phyloP scores from a whole-genome alignment of 1,284 basidiomycete species.

The Fomitopsis pinicola region DNA sequence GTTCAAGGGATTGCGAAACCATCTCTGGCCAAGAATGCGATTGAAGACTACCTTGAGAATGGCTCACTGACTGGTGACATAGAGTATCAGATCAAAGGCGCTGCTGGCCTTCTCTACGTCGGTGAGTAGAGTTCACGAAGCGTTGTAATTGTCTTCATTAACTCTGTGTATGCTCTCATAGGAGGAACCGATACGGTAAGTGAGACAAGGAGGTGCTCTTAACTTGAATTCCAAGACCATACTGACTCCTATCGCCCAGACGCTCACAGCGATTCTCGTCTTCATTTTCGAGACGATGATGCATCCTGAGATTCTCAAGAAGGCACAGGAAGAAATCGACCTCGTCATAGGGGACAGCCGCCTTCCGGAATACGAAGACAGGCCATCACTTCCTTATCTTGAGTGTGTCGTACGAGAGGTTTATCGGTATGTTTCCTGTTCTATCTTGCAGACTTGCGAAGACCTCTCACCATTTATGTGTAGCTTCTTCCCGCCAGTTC shows the following conservation, averaged over 20 bases:
- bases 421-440: slow-evolving; percentile 9
- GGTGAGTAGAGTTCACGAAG: background rate
- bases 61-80: background rate
- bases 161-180: background rate
- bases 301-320: slow-evolving; percentile 6
- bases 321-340: slow-evolving; percentile 10
- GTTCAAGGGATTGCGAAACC: slow-evolving; percentile 42
- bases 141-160: background rate
- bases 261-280: slow-evolving; percentile 13
- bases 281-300: slow-evolving; percentile 14
- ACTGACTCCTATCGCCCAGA: slow-evolving; percentile 11
- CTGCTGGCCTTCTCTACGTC: slow-evolving; percentile 48
- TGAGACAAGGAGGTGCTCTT: background rate
- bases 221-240: background rate
- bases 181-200: background rate
- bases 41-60: slow-evolving; percentile 33
- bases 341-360: slow-evolving; percentile 6
- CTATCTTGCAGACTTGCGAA: background rate
- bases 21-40: slow-evolving; percentile 38
- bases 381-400: slow-evolving; percentile 4
- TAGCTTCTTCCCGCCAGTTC: background rate
- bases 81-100: slow-evolving; percentile 54
- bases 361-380: slow-evolving; percentile 14
- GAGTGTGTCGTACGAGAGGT: slow-evolving; percentile 6
- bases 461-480: background rate